A percentile compares a stretch with the other conserved stretches of the same genome.
These are phyloP conservation scores for Cercophora newfieldiana DNA, from an alignment of 495 filamentous ascomycete species.

Conservation along the genomic window DNA sequence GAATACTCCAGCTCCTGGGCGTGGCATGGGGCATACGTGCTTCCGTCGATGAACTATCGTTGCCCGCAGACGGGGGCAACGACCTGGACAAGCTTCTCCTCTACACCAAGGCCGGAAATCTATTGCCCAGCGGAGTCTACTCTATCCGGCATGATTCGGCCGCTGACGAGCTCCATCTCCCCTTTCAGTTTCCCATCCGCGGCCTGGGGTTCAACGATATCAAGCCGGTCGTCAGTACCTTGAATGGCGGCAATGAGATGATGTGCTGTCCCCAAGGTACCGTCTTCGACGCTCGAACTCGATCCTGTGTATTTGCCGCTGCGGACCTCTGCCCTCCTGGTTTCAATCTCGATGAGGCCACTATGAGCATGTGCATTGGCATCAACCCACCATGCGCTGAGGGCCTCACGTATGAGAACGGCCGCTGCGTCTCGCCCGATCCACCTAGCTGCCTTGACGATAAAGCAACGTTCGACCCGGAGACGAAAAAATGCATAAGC, in stretches of 20 bases:
- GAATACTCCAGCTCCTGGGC: too few relatives aligned
- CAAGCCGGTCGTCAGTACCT: too few relatives aligned
- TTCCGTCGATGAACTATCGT: too few relatives aligned
- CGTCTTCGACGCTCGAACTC: not conserved
- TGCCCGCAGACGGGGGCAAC: too few relatives aligned
- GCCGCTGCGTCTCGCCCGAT: not conserved
- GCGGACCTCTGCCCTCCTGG: not conserved
- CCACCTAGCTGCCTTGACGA: not conserved
- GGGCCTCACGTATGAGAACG: not conserved
- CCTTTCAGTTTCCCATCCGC: too few relatives aligned
- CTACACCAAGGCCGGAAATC: too few relatives aligned
- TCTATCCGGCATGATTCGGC: too few relatives aligned
- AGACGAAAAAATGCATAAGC: not conserved
- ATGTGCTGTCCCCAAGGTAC: not conserved
- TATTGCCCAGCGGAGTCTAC: too few relatives aligned
- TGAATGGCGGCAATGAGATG: not conserved
- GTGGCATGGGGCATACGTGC: too few relatives aligned
- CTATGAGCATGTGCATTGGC: not conserved
- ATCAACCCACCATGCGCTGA: not conserved
- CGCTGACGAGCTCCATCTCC: too few relatives aligned
- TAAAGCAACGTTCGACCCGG: not conserved
- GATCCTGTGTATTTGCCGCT: not conserved
- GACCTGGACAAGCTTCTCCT: too few relatives aligned
- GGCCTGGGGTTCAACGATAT: too few relatives aligned
- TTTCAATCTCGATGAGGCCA: not conserved